Base-by-base conservation (phyloP, 495 filamentous ascomycete species). In the Lophiotrema nucula region DNA sequence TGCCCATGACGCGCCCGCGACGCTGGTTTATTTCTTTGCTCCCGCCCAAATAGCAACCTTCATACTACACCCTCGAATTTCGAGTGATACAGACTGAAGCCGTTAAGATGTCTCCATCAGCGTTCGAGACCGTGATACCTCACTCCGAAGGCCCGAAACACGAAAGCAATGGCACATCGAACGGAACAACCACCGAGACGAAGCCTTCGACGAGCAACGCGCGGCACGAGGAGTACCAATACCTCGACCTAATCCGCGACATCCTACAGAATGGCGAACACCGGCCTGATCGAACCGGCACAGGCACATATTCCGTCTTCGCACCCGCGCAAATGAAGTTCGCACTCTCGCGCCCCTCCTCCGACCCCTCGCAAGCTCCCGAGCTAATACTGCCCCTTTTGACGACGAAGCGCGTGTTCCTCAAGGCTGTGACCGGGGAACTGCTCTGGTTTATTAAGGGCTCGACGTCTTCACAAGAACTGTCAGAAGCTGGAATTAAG, bases 361-460 rank as follows among this genome's bases (percentile, higher is more conserved):
- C 64, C 23, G 61, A 70, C 47, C 53, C 67, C 18, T 64, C 62
- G 0, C 38, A 52, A 45, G 53, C 66, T 5, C 68, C 70, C 2
- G 75, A 71, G 31, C 82, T 84, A 4, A 79, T 93, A 71, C 82
- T 97, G 35, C 92, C 92, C 22, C 88, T 97, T 64, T 85, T 97
- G 12, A 97, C 92, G 4, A 97, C 93, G 25, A 97, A 97, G 73
- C 90, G 93, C 67, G 93, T 97, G 70, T 96, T 95, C 79, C 79
- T 87, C 27, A 88, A 88, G 58, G 93, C 91, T 69, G 85, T 98
- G 35, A 77, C 97, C 65, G 87, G 86, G 64, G 93, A 98, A 70
- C 88, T 98, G 16, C 87, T 98, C 65, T 98, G 93, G 93, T 97
- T 98, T 75, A 83, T 98, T 67, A 77, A 80, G 25, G 92, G 90